These are phyloP conservation scores for Phaeosphaeria sp. DNA, from an alignment of 2,329 filamentous ascomycete genomes.

Conservation along the genomic window DNA sequence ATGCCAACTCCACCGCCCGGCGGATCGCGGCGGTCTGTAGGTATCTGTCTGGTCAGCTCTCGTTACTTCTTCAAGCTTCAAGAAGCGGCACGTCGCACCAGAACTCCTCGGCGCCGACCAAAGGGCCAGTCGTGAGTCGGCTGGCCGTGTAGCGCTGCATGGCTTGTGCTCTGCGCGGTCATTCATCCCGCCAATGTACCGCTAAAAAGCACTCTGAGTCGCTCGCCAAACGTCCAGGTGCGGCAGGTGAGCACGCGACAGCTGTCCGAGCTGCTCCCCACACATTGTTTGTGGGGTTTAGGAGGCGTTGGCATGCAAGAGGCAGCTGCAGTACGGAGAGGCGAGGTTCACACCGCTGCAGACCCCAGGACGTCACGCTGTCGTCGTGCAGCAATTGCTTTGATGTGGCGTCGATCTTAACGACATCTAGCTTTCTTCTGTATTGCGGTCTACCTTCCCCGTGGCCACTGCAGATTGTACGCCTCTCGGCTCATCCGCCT, in stretches of 20 bases:
- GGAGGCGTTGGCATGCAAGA: not conserved
- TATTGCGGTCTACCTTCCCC: not conserved
- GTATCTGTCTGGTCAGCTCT: not conserved
- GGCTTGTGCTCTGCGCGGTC: not conserved
- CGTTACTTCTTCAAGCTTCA: conserved; percentile 3
- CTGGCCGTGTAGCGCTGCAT: not conserved
- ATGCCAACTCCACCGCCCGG: conserved; percentile 15
- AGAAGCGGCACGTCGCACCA: not conserved
- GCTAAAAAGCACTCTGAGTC: not conserved
- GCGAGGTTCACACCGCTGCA: conserved; percentile 33
- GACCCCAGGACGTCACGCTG: conserved; percentile 23
- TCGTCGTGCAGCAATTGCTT: conserved; percentile 9
- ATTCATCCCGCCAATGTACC: not conserved
- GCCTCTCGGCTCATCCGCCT: not conserved
- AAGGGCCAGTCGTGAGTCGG: not conserved
- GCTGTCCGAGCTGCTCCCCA: conserved; percentile 5
- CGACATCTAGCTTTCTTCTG: conserved; percentile 15
- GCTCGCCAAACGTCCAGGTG: conserved; percentile 4
- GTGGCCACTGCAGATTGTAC: not conserved
- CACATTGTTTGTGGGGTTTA: conserved; percentile 2
- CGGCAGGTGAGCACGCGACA: conserved; percentile 36
- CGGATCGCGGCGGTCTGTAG: conserved; percentile 17
- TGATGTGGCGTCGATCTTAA: conserved; percentile 16
- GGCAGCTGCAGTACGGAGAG: conserved; percentile 3
- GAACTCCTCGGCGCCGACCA: not conserved